phyloP scores from a whole-genome alignment of 805 yeast species.

The Saccharomyces eubayanus region DNA sequence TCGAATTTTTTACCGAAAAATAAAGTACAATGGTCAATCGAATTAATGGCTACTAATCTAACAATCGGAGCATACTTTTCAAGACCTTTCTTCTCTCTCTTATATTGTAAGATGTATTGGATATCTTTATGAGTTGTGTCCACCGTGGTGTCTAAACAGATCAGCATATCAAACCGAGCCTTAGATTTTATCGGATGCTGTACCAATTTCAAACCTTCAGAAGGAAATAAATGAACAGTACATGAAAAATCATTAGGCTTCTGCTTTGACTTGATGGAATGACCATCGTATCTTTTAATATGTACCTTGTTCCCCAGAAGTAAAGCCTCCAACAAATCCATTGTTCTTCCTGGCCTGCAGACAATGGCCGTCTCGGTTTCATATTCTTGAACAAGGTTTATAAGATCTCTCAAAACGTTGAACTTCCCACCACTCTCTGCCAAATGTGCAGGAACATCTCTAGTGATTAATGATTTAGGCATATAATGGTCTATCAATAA shows the following conservation, averaged over 20 bases:
- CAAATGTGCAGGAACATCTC: conserved; percentile 62
- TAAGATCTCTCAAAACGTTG: conserved; percentile 53
- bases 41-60: conserved; percentile 65
- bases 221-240: conserved; percentile 40
- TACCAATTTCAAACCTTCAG: conserved; percentile 18
- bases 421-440: conserved; percentile 83
- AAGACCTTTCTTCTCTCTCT: conserved; percentile 22
- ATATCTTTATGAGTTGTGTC: conserved; percentile 33
- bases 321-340: conserved; percentile 69
- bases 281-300: conserved; percentile 55
- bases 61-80: conserved; percentile 44
- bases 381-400: conserved; percentile 44
- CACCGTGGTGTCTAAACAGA: conserved; percentile 58
- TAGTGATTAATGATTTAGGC: conserved; percentile 68
- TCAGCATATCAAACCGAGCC: conserved; percentile 45
- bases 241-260: conserved; percentile 23
- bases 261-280: conserved; percentile 41
- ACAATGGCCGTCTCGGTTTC: conserved; percentile 57
- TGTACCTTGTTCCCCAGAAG: conserved; percentile 52
- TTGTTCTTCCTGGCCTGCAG: conserved; percentile 55
- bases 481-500: conserved; percentile 66
- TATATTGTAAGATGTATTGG: conserved; percentile 24
- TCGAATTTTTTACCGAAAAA: conserved; percentile 35
- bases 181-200: conserved; percentile 16
- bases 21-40: conserved; percentile 73